Percentiles rank a stretch among this genome's conserved stretches.
phyloP scores from a whole-genome alignment of 2,329 filamentous ascomycete species.

The Calycina marina region DNA sequence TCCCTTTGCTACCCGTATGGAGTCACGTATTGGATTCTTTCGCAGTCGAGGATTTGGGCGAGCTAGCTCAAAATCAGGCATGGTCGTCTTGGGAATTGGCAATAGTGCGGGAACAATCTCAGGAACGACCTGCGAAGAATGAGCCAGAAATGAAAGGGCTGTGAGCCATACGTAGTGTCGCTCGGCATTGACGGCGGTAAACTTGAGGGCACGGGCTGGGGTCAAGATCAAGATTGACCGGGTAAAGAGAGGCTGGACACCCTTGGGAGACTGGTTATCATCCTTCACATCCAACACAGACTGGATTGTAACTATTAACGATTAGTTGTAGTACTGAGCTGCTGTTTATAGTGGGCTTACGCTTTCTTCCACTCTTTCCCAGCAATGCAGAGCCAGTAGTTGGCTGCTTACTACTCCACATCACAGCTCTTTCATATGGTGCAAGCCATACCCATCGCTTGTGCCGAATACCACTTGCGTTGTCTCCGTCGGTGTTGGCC shows the following conservation, averaged over 20 bases:
- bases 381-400: constrained; percentile 74
- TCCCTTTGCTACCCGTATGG: constrained; percentile 76
- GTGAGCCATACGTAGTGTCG: constrained; percentile 93
- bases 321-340: no score
- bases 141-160: constrained; percentile 84
- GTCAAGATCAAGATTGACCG: constrained; percentile 92
- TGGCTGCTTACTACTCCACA: constrained; percentile 98
- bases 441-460: constrained; percentile 98
- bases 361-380: constrained; percentile 87
- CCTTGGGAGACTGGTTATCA: constrained; percentile 71
- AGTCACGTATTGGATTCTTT: constrained; percentile 57
- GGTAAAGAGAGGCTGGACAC: constrained; percentile 55
- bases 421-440: constrained; percentile 86
- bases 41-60: constrained; percentile 21
- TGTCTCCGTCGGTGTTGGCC: constrained; percentile 51
- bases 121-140: constrained; percentile 69
- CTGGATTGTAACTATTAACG: constrained; percentile 65
- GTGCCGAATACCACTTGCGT: constrained; percentile 57
- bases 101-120: constrained; percentile 49
- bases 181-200: constrained; percentile 70
- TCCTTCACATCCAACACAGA: constrained; percentile 96
- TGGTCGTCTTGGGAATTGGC: constrained; percentile 32
- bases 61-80: constrained; percentile 32
- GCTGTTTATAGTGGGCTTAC: no score
- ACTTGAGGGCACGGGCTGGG: constrained; percentile 85